Percentiles rank a stretch among this genome's conserved stretches.
phyloP scores from a whole-genome alignment of 371 early-diverging fungal genomes.

The Mortierella sp. region DNA sequence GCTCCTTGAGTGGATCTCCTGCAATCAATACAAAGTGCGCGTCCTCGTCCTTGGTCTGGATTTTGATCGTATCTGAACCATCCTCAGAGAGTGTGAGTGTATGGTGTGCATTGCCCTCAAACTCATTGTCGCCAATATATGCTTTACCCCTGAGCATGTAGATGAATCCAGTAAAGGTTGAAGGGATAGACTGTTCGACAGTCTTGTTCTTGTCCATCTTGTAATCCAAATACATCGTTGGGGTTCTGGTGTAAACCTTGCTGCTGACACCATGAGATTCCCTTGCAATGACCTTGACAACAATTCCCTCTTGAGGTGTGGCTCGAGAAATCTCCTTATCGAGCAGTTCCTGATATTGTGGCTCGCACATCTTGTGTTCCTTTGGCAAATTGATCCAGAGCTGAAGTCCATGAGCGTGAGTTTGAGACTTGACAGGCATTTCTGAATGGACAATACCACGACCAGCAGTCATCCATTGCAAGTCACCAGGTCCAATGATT shows the following conservation, averaged over 20 bases:
- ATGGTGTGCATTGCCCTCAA: slow-evolving; percentile 60
- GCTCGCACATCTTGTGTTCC: background rate
- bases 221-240: slow-evolving; percentile 7
- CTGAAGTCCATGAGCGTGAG: background rate
- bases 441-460: slow-evolving; percentile 6
- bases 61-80: slow-evolving; percentile 58
- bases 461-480: slow-evolving; percentile 8
- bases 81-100: slow-evolving; percentile 65
- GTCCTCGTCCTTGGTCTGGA: slow-evolving; percentile 64
- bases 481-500: slow-evolving; percentile 5
- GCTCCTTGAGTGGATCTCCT: slow-evolving; percentile 66
- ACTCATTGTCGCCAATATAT: slow-evolving; percentile 62
- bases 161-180: slow-evolving; percentile 34
- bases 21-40: slow-evolving; percentile 73
- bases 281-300: slow-evolving; percentile 51
- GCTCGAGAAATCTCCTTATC: slow-evolving; percentile 64
- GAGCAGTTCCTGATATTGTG: slow-evolving; percentile 72
- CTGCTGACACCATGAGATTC: background rate
- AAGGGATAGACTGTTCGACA: slow-evolving; percentile 1
- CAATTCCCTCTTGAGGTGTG: slow-evolving; percentile 62
- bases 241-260: slow-evolving; percentile 9
- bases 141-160: slow-evolving; percentile 75
- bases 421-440: slow-evolving; percentile 2
- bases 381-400: background rate
- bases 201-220: slow-evolving; percentile 12